Evolutionary conservation across 371 early-diverging fungal genomes (phyloP), one percentile per base, ranked within the genome.

Genomic region (Mucor velutinosus): DNA sequence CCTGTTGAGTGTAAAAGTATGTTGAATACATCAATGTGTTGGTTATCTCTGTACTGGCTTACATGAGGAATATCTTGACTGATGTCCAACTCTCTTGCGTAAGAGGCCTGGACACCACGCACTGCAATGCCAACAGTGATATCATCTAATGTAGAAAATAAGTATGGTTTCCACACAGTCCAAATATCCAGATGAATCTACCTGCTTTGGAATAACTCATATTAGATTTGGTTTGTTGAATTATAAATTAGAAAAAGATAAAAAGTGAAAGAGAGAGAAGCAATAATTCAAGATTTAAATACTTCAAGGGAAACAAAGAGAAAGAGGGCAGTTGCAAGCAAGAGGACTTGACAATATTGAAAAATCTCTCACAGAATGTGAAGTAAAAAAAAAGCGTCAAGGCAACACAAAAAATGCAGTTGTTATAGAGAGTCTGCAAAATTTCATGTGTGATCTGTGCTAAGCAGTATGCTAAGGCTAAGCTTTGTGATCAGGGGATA

Each of bases 71-170:
- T 69, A 41, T 70, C 73, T 55, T 63, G 25, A 19, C 57, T 63
- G 2, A 65, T 53, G 41, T 75, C 71, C 33, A 76, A 59, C 53
- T 76, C 73, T 60, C 66, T 72, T 39, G 78, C 74, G 62, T 76
- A 80, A 61, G 76, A 69, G 30, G 65, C 65, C 49, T 76, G 76
- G 10, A 80, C 63, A 27, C 78, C 81, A 4, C 71, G 60, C 27
- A 66, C 66, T 15, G 67, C 75, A 35, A 76, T 73, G 21, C 73
- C 76, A 11, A 61, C 62, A 41, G 30, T 41, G 37, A 55, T 23
- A 12, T 73, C 71, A 6, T 70, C 69, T 67, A 33, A 19, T 35
- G 45, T 23, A 45, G 21, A 17, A 21, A 30, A 45, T 57, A 33
- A 33, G 21, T 57, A 19, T 51, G 4, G 3, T 23, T 7, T 25